Percentiles rank a stretch among this genome's conserved stretches.
phyloP scores from a whole-genome alignment of 2,329 filamentous ascomycete species.

The Mycocentrospora acerina region DNA sequence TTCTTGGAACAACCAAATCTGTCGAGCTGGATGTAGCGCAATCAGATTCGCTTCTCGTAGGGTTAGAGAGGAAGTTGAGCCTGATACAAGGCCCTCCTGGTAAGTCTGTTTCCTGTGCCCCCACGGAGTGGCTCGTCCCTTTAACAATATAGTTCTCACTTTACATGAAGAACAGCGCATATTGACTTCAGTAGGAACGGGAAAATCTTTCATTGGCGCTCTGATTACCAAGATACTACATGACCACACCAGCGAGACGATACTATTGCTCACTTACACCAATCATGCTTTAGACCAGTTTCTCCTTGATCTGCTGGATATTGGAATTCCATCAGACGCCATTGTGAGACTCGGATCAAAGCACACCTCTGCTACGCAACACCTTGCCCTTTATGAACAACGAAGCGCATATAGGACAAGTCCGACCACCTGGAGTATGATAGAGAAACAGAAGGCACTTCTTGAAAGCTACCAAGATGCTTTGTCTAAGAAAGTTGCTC shows the following conservation, averaged over 20 bases:
- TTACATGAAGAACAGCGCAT: no score
- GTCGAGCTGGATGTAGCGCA: constrained; percentile 58
- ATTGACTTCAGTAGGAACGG: constrained; percentile 69
- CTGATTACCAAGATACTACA: constrained; percentile 60
- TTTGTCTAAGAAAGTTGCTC: constrained; percentile 12
- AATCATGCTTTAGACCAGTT: constrained; percentile 55
- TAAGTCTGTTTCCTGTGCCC: constrained; percentile 30
- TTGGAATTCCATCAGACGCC: constrained; percentile 51
- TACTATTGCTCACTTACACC: constrained; percentile 69
- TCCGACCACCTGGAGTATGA: constrained; percentile 42
- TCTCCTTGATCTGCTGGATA: constrained; percentile 62
- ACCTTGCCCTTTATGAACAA: constrained; percentile 52
- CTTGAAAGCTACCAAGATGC: constrained; percentile 34
- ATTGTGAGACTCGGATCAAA: constrained; percentile 69
- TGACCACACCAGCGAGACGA: constrained; percentile 49
- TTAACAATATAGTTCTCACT: no score
- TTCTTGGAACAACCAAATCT: constrained; percentile 16
- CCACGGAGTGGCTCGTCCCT: no score
- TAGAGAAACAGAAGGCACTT: constrained; percentile 46
- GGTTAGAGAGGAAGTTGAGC: constrained; percentile 56
- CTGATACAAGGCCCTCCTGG: constrained; percentile 74
- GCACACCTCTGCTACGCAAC: constrained; percentile 51
- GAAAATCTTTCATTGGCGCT: constrained; percentile 74
- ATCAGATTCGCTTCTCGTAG: constrained; percentile 55
- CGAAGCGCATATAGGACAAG: constrained; percentile 34